phyloP scores from a whole-genome alignment of 768 basidiomycete species.

The Russula ochroleuca region DNA sequence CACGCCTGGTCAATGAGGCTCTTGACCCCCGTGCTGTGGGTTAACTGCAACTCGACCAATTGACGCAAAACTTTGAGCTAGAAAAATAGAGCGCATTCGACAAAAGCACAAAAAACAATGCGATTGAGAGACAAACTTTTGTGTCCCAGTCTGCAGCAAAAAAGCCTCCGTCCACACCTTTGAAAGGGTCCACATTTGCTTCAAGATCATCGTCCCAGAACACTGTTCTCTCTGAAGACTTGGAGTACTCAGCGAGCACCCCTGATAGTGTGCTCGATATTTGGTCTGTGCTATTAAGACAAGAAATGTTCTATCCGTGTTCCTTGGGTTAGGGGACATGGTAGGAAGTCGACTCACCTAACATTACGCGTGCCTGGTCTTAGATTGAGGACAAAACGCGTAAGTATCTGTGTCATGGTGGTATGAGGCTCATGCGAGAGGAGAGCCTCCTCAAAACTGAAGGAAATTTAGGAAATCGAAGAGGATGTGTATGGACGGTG shows the following conservation, averaged over 20 bases:
- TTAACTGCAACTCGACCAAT: constrained; percentile 79
- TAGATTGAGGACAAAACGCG: constrained; percentile 75
- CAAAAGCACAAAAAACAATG: constrained; percentile 29
- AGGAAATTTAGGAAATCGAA: constrained; percentile 19
- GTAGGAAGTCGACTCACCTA: constrained; percentile 54
- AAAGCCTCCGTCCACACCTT: constrained; percentile 61
- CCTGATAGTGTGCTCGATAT: constrained; percentile 70
- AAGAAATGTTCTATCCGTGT: constrained; percentile 36
- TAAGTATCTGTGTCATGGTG: constrained; percentile 67
- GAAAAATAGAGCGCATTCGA: constrained; percentile 19
- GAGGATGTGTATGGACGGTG: constrained; percentile 27
- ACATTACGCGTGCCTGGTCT: constrained; percentile 87
- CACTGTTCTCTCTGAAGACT: constrained; percentile 64
- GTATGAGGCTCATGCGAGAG: constrained; percentile 66
- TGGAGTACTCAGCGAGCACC: constrained; percentile 69
- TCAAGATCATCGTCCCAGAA: constrained; percentile 74
- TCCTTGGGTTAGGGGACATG: constrained; percentile 33
- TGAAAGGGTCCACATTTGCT: constrained; percentile 71
- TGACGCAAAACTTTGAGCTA: constrained; percentile 82
- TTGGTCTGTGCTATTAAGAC: constrained; percentile 62
- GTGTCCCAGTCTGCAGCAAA: constrained; percentile 77
- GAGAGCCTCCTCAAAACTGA: constrained; percentile 76
- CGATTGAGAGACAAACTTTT: constrained; percentile 53
- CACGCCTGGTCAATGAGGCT: constrained; percentile 75
- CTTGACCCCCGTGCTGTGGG: constrained; percentile 65